Evolutionary conservation across 176 grass and related monocot genomes (phyloP).

Genomic region (Bolboschoenus planiculmis): DNA sequence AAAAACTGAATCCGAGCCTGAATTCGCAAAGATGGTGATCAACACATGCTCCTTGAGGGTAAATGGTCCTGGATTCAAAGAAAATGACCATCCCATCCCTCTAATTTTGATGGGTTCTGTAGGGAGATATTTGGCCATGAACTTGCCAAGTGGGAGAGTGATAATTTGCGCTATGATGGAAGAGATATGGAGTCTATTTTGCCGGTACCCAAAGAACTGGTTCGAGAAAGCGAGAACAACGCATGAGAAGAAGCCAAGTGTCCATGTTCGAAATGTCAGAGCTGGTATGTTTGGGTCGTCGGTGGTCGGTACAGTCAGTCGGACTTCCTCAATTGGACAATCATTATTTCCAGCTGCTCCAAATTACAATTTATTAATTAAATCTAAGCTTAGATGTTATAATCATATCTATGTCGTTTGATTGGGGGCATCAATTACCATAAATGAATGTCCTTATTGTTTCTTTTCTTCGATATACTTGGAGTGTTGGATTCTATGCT

Average conservation of each 20-base stretch:
- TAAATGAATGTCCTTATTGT: too few relatives aligned
- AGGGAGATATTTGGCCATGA: slow-evolving; percentile 64
- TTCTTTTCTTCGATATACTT: too few relatives aligned
- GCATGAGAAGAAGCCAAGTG: slow-evolving; percentile 48
- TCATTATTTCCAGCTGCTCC: slow-evolving; percentile 43
- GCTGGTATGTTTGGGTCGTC: slow-evolving; percentile 56
- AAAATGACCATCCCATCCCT: slow-evolving; percentile 47
- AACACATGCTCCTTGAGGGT: slow-evolving; percentile 88
- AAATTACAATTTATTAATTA: too few relatives aligned
- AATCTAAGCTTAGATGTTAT: too few relatives aligned
- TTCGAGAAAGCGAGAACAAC: slow-evolving; percentile 66
- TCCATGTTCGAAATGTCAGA: slow-evolving; percentile 67
- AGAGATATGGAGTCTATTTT: slow-evolving; percentile 53
- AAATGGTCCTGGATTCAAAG: slow-evolving; percentile 74
- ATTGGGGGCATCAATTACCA: too few relatives aligned
- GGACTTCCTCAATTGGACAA: slow-evolving; percentile 72
- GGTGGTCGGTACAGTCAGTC: slow-evolving; percentile 51
- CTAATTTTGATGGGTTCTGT: slow-evolving; percentile 14
- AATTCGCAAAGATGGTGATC: slow-evolving; percentile 71
- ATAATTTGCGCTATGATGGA: slow-evolving; percentile 65
- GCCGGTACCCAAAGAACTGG: slow-evolving; percentile 85
- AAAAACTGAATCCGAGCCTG: slow-evolving; percentile 59
- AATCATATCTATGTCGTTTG: too few relatives aligned
- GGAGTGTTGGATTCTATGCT: too few relatives aligned
- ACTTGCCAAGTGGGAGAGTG: slow-evolving; percentile 51